These are phyloP conservation scores for Coriolopsis trogii DNA, from an alignment of 1,284 basidiomycete species.

Conservation along the genomic window DNA sequence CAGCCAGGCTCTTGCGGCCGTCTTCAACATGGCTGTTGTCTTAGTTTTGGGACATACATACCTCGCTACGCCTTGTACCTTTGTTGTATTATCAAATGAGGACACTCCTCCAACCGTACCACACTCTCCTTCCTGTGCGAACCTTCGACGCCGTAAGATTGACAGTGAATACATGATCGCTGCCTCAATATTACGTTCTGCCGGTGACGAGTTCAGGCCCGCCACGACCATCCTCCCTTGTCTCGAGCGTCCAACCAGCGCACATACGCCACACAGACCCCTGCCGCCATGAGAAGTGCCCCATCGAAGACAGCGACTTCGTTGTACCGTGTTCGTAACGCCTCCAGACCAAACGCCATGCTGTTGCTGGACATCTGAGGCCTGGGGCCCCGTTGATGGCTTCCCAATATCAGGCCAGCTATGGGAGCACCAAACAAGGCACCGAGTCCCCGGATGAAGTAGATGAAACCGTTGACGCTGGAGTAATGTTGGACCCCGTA, in stretches of 20 bases:
- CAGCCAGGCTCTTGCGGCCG: constrained; percentile 29
- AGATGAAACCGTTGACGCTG: constrained; percentile 44
- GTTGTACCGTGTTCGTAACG: constrained; percentile 39
- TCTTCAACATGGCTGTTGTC: constrained; percentile 41
- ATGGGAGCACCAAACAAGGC: constrained; percentile 44
- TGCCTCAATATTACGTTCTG: constrained; percentile 14
- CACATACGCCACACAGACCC: constrained; percentile 44
- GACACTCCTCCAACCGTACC: not conserved
- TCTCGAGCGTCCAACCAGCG: constrained; percentile 47
- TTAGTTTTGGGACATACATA: constrained; percentile 66
- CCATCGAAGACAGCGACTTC: constrained; percentile 45
- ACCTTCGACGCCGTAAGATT: not conserved
- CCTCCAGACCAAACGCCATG: constrained; percentile 13
- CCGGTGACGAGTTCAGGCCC: constrained; percentile 30
- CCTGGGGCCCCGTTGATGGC: constrained; percentile 30
- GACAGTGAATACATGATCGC: not conserved
- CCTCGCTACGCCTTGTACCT: constrained; percentile 2
- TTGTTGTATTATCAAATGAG: constrained; percentile 1
- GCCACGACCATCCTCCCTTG: constrained; percentile 46
- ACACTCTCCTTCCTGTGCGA: constrained; percentile 10
- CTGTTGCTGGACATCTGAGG: not conserved
- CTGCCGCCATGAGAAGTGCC: constrained; percentile 39
- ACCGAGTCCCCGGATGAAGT: constrained; percentile 45
- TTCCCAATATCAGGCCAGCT: constrained; percentile 45
- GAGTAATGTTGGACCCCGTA: constrained; percentile 47